Evolutionary conservation across 2,329 filamentous ascomycete genomes (phyloP), one percentile per base, ranked within the genome.

Genomic region (Aureobasidium subglaciale): DNA sequence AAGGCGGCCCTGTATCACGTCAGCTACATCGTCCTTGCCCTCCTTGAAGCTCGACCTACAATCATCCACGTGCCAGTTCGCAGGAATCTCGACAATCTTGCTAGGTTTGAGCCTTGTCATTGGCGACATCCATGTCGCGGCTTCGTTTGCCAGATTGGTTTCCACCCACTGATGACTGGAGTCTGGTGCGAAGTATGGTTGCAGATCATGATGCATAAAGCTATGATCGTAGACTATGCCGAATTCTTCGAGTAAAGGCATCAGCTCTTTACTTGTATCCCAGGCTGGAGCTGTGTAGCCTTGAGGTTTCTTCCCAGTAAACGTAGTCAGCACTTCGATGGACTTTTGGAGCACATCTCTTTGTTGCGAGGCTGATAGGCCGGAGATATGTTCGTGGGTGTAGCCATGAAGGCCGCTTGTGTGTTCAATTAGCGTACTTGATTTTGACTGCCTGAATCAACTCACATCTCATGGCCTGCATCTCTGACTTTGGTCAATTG

Each of bases 121-220:
- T 6, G 70, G 70, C 20, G 52, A 58, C 71, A 73, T 73, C 70
- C 70, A 73, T 18, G 61, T 57, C 0, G 65, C 65, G 2, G 70
- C 68, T 2, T 64, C 59, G 30, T 69, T 65, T 10, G 58, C 57
- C 15, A 61, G 35, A 56, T 73, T 59, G 1, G 70, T 72, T 43
- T 67, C 63, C 10, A 64, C 59, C 62, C 63, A 67, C 16, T 35
- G 7, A 55, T 67, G 64, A 35, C 60, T 57, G 10, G 56, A 59
- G 18, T 65, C 60, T 6, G 64, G 64, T 5, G 64, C 63, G 9
- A 35, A 67, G 55, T 64, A 67, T 10, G 68, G 68, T 58, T 75
- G 72, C 13, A 69, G 69, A 61, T 77, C 75, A 60, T 77, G 73
- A 59, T 77, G 74, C 73, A 77, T 74, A 63, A 76, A 74, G 2